phyloP scores from a whole-genome alignment of 805 yeast genomes.

The Candida argentea region DNA sequence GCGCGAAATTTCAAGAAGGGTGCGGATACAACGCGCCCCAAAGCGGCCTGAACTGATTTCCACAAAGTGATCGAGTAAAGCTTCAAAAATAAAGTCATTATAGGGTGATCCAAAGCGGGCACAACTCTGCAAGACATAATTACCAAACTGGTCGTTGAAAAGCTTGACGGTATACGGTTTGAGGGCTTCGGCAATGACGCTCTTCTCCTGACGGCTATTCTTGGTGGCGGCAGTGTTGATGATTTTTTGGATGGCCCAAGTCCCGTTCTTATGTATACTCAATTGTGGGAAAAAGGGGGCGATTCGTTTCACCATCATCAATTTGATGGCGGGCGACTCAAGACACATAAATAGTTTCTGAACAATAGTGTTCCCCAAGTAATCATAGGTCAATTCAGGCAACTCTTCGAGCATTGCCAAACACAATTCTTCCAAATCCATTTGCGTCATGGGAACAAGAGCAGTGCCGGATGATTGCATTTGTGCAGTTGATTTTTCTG shows the following conservation, averaged over 20 bases:
- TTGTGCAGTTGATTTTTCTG: slow-evolving; percentile 12
- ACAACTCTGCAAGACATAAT: slow-evolving; percentile 92
- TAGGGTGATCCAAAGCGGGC: slow-evolving; percentile 82
- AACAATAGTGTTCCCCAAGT: slow-evolving; percentile 90
- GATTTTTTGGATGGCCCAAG: slow-evolving; percentile 98
- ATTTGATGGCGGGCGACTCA: slow-evolving; percentile 55
- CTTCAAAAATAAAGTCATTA: slow-evolving; percentile 82
- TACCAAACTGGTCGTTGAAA: slow-evolving; percentile 93
- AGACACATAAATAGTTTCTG: slow-evolving; percentile 78
- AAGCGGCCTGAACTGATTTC: slow-evolving; percentile 80
- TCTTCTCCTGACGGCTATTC: slow-evolving; percentile 37
- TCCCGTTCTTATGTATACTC: slow-evolving; percentile 95
- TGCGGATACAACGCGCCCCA: slow-evolving; percentile 92
- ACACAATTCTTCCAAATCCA: slow-evolving; percentile 73
- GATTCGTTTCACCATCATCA: slow-evolving; percentile 70
- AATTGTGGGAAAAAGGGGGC: slow-evolving; percentile 78
- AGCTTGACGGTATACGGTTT: slow-evolving; percentile 76
- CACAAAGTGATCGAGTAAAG: slow-evolving; percentile 67
- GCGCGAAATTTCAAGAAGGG: slow-evolving; percentile 76
- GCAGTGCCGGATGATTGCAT: not conserved
- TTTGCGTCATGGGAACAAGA: slow-evolving; percentile 20
- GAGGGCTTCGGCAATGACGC: slow-evolving; percentile 57
- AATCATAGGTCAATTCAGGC: slow-evolving; percentile 86
- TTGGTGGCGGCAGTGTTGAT: slow-evolving; percentile 60
- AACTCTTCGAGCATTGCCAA: slow-evolving; percentile 78